Conservation (phyloP, 176 grass and related monocot species). For the maize (Zea mays) region Zm-B73-REFERENCE-NAM-5.0 NC_050099.1:228310501-228311000, state of each 20-base stretch:
- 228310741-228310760: neutral
- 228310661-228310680: slow-evolving; percentile 10
- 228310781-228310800: slow-evolving; percentile 52
- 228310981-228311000: neutral
- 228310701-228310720: neutral
- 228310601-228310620: neutral
- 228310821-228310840: slow-evolving; percentile 35
- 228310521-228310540: neutral
- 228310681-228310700: neutral
- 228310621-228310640: neutral
- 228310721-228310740: neutral
- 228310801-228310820: slow-evolving; percentile 26
- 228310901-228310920: neutral
- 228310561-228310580: neutral
- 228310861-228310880: neutral
- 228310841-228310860: neutral
- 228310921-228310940: neutral
- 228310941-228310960: neutral
- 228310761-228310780: neutral
- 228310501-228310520: neutral
- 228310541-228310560: neutral
- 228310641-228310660: neutral
- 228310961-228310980: neutral
- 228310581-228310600: neutral
- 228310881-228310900: neutral